A percentile compares a stretch with the other conserved stretches of the same genome.
Evolutionary conservation across 2,329 filamentous ascomycete genomes (phyloP).

Genomic region (Pseudofabraea citricarpa): DNA sequence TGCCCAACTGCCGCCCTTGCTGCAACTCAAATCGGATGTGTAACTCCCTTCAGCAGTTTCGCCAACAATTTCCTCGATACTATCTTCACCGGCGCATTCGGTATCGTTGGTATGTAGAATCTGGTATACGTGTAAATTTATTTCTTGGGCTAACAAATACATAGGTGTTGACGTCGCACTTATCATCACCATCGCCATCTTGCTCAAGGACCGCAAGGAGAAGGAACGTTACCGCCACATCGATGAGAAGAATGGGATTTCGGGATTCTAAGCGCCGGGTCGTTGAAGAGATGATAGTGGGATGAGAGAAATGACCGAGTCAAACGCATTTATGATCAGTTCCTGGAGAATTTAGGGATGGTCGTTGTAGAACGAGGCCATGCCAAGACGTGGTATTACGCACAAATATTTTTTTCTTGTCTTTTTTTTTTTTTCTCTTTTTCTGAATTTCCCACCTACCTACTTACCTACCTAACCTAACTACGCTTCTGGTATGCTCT

Average conservation of each 20-base stretch:
- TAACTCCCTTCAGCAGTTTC: conserved; percentile 61
- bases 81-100: conserved; percentile 76
- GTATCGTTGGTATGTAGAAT: conserved; percentile 58
- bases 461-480: too few species aligned
- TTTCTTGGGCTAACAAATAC: background rate
- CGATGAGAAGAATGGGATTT: conserved; percentile 67
- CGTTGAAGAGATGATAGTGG: too few species aligned
- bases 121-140: background rate
- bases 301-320: too few species aligned
- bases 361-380: too few species aligned
- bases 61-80: conserved; percentile 68
- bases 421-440: too few species aligned
- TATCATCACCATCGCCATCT: conserved; percentile 66
- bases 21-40: conserved; percentile 65
- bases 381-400: too few species aligned
- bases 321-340: too few species aligned
- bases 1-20: conserved; percentile 69
- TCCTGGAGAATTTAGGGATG: too few species aligned
- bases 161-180: conserved; percentile 61
- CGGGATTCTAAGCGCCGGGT: conserved; percentile 46
- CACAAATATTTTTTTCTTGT: too few species aligned
- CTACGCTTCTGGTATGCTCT: too few species aligned
- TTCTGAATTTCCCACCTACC: too few species aligned
- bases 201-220: conserved; percentile 78
- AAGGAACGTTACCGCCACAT: conserved; percentile 74